A percentile compares a stretch with the other conserved stretches of the same genome.
Evolutionary conservation across 208 protist genomes (phyloP).

Genomic region (Crithidia brevicula): DNA sequence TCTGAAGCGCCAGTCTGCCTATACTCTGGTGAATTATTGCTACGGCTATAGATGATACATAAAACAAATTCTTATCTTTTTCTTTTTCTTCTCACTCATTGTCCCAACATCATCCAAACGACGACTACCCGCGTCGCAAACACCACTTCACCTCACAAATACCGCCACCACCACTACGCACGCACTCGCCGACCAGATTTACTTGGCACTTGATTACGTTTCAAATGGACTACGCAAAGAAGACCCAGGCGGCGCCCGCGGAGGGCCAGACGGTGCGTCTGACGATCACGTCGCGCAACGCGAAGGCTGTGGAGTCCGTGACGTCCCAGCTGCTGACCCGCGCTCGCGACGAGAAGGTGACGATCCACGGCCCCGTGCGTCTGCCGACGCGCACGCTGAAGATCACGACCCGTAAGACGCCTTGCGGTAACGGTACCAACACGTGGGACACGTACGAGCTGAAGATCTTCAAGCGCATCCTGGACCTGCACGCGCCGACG

Average conservation of each 20-base stretch:
- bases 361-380: constrained; percentile 97
- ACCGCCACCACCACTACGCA: not conserved
- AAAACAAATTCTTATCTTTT: not conserved
- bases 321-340: constrained; percentile 94
- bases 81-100: not conserved
- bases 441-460: constrained; percentile 99
- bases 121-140: not conserved
- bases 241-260: constrained; percentile 54
- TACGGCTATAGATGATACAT: too few species aligned
- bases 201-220: constrained; percentile 75
- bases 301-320: constrained; percentile 98
- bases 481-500: constrained; percentile 95
- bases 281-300: constrained; percentile 97
- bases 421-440: constrained; percentile 99
- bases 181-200: constrained; percentile 21
- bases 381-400: constrained; percentile 98
- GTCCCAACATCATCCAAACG: not conserved
- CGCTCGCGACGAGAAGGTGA: constrained; percentile 96
- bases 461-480: constrained; percentile 99
- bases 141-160: not conserved
- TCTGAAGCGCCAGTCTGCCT: too few species aligned
- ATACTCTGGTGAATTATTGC: too few species aligned
- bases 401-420: constrained; percentile 99
- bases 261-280: constrained; percentile 96
- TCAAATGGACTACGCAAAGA: constrained; percentile 84